Percentiles rank a stretch among this genome's conserved stretches.
These are phyloP conservation scores for Lentinula sp. DNA, from an alignment of 768 basidiomycete genomes.

Conservation along the genomic window DNA sequence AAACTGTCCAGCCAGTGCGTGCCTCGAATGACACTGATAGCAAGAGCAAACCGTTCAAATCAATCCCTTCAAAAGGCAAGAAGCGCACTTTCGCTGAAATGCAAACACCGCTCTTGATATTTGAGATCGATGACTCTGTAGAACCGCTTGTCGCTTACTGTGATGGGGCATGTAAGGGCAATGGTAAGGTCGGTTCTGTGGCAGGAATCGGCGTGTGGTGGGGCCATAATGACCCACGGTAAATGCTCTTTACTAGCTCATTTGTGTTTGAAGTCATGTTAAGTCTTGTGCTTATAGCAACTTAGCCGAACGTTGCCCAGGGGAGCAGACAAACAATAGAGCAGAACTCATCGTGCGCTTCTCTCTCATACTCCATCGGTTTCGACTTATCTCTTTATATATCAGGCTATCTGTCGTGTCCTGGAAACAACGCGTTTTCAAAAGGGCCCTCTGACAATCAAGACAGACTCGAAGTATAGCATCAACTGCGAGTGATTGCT, in stretches of 20 bases:
- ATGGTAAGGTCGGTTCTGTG: constrained; percentile 58
- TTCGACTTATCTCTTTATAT: background rate
- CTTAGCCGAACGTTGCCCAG: constrained; percentile 75
- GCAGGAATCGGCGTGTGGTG: constrained; percentile 93
- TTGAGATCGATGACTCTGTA: background rate
- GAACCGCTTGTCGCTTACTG: constrained; percentile 55
- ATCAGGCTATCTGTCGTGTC: constrained; percentile 77
- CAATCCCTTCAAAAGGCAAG: constrained; percentile 21
- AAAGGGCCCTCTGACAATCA: constrained; percentile 59
- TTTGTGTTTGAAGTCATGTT: background rate
- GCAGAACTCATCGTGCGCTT: constrained; percentile 77
- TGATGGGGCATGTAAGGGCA: constrained; percentile 85
- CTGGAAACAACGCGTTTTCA: constrained; percentile 65
- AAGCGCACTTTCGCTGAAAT: constrained; percentile 19
- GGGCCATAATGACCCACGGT: constrained; percentile 47
- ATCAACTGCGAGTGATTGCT: constrained; percentile 54
- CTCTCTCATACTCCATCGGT: background rate
- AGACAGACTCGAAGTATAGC: constrained; percentile 82
- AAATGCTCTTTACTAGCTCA: background rate
- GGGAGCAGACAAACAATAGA: constrained; percentile 80
- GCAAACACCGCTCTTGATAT: background rate
- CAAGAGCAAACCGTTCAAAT: background rate
- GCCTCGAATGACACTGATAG: background rate
- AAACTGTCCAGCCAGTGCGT: background rate
- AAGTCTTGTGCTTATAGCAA: constrained; percentile 44